Evolutionary conservation across 1,284 basidiomycete species (phyloP).

Genomic region (Xerocomus subilludens): DNA sequence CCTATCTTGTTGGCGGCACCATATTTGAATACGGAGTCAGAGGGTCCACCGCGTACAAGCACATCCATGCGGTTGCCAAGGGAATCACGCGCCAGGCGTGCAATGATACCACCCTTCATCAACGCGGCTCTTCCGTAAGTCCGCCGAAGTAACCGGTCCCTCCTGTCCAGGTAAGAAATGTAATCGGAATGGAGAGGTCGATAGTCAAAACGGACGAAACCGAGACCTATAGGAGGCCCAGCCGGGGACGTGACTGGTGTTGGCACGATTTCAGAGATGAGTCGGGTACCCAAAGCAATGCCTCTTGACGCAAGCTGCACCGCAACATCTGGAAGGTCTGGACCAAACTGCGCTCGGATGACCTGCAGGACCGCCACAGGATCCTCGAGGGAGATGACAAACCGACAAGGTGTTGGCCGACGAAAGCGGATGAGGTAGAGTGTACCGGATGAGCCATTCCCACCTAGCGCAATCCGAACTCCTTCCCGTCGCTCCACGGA

Average conservation of each 20-base stretch:
- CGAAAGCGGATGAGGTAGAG: background rate
- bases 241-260: background rate
- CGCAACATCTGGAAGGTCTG: background rate
- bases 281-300: background rate
- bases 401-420: background rate
- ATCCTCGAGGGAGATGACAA: background rate
- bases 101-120: slow-evolving; percentile 28
- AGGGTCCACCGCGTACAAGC: slow-evolving; percentile 3
- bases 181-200: slow-evolving; percentile 7
- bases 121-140: slow-evolving; percentile 23
- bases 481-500: background rate
- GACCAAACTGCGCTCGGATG: background rate
- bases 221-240: background rate
- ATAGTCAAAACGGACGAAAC: slow-evolving; percentile 12
- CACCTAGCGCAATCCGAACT: background rate
- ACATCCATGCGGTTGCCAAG: slow-evolving; percentile 17
- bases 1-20: slow-evolving; percentile 14
- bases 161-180: slow-evolving; percentile 15
- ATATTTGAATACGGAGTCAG: slow-evolving; percentile 6
- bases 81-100: slow-evolving; percentile 15
- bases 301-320: background rate
- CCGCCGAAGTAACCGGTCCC: background rate
- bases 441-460: background rate
- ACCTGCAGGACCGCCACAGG: background rate
- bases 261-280: background rate